Base-by-base conservation (phyloP, 495 filamentous ascomycete genomes). In the Cudoniella acicularis region DNA sequence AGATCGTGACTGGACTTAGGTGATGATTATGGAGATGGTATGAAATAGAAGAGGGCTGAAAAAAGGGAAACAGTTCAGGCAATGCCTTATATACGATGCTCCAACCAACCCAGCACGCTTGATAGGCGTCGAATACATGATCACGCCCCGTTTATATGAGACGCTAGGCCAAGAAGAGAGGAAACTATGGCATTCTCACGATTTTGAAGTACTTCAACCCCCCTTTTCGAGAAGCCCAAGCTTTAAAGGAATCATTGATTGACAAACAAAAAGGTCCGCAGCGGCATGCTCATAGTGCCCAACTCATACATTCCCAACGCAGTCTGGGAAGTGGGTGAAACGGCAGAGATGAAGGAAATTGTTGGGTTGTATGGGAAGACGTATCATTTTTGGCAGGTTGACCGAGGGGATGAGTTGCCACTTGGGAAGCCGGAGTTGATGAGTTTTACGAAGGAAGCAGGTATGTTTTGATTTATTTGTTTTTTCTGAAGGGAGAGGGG, bases 41-140 rank as follows among this genome's bases (percentile, higher is more conserved):
- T 8, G 43, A 47, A 17, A 47, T 9, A 47, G 43, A 21, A 47
- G n/a, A 47, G 20, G 43, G 43, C 6, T 9, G 8, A n/a, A 47
- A 21, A 47, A 4, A 4, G 17, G 6, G 8, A 13, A 40, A 36
- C 17, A 64, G 62, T 57, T 69, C 13, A 49, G 73, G 16, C 72
- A 73, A 59, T 97, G 93, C 66, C 79, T 96, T 41, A 83, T 96
- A 51, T 96, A 96, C 77, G 90, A 93, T 71, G 78, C 79, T 0
- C 74, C 83, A 0, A 71, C 72, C 0, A 73, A 80, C 17, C 83
- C 84, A 47, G 90, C 91, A 9, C 79, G 87, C 1, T 76, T 96
- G 11, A 86, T 96, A 60, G 91, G 92, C 40, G 77, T 96, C 61
- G 93, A 97, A 72, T 96, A 96, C 77, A 94, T 97, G 91, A 87